Base-by-base conservation (phyloP, 176 grass and related monocot genomes). In the Rhynchospora breviuscula region DNA sequence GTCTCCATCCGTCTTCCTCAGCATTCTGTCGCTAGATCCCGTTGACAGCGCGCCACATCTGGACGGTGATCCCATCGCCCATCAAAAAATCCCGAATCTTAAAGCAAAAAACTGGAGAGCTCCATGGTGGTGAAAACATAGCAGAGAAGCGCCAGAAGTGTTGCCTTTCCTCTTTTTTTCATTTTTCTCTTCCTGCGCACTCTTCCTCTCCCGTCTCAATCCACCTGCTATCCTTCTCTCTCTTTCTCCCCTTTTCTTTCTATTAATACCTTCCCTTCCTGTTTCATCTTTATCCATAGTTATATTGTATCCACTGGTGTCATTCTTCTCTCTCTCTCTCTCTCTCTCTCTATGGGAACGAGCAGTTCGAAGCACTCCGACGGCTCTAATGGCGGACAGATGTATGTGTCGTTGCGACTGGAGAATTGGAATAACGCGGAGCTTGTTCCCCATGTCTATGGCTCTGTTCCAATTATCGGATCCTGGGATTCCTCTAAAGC, bases 401-500 rank as follows among this genome's bases (percentile, higher is more conserved):
- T 95, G 35, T 95, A 89, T 78, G 86, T 98, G 52, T 93, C 91
- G 63, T 79, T 95, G 12, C 90, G 90, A 79, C 83, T 98, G 83
- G 96, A 91, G 89, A 91, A 90, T 82, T 80, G 73, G 13, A 87
- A 79, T n/a, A 91, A 89, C 40, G 45, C 58, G 51, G 86, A 91
- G 57, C 88, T 95, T 74, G 68, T 75, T 44, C 96, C 96, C 33
- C 80, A 92, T 88, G 74, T 98, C 82, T 86, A 91, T 63, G 96
- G 93, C 65, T 98, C 96, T 51, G 86, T 88, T 40, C 89, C 93
- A 13, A 80, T 91, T 26, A 89, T 87, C 10, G 96, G 91, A n/a
- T 93, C 83, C 12, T 95, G 96, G 96, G 93, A 95, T 71, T 79
- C 85, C 22, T 83, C 77, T 82, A 95, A 93, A 84, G 93, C 93